Percentiles rank a stretch among this genome's conserved stretches.
Evolutionary conservation across 345 rosid genomes (phyloP).

Genomic region (Erucastrum elatum): DNA sequence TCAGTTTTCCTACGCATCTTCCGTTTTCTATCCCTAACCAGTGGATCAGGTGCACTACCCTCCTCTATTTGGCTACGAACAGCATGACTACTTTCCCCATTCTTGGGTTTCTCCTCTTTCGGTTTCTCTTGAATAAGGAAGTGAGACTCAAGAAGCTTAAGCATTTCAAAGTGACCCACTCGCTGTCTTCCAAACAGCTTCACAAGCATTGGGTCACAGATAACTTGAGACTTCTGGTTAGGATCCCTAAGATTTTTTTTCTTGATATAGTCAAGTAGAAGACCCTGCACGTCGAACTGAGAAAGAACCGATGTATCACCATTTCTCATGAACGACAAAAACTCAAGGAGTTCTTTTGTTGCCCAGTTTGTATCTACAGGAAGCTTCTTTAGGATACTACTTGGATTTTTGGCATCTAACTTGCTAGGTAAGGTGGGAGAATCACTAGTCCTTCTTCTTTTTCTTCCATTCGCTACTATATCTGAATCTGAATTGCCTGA

Average conservation of each 20-base stretch:
- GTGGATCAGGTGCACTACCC: conserved; percentile 39
- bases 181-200: conserved; percentile 67
- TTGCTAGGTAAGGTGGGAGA: conserved; percentile 39
- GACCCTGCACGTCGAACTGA: conserved; percentile 64
- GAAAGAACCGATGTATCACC: conserved; percentile 67
- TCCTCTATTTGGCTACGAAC: conserved; percentile 40
- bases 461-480: conserved; percentile 47
- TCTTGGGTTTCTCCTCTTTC: conserved; percentile 32
- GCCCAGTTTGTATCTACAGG: conserved; percentile 64
- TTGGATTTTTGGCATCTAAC: conserved; percentile 36
- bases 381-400: conserved; percentile 32
- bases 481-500: conserved; percentile 41
- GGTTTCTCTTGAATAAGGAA: conserved; percentile 57
- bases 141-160: conserved; percentile 80
- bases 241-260: conserved; percentile 79
- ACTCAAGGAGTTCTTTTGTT: conserved; percentile 79
- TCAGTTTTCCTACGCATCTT: conserved; percentile 49
- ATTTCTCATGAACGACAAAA: conserved; percentile 71
- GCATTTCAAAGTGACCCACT: conserved; percentile 87
- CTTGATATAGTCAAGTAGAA: conserved; percentile 73
- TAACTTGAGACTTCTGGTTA: conserved; percentile 56
- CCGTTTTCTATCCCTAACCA: conserved; percentile 51
- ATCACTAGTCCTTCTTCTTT: conserved; percentile 54
- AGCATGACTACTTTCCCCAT: conserved; percentile 41
- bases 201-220: conserved; percentile 72